phyloP scores from a whole-genome alignment of 208 protist genomes.

The Novymonas esmeraldas region DNA sequence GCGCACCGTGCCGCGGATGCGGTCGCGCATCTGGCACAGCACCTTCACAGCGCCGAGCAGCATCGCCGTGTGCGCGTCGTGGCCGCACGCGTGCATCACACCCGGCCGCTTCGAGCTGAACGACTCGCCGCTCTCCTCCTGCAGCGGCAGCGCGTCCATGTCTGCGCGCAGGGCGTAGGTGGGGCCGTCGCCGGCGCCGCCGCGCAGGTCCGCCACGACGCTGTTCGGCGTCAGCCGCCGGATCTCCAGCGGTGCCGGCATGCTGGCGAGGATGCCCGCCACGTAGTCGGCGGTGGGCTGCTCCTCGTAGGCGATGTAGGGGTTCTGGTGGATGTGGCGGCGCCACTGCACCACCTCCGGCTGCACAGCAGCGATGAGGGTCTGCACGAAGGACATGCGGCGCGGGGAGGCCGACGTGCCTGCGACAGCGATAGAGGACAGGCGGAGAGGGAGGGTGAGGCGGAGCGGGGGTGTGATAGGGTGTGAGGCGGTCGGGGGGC shows the following conservation, averaged over 20 bases:
- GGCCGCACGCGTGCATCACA: constrained; percentile 79
- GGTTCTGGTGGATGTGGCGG: constrained; percentile 68
- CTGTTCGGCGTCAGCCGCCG: constrained; percentile 50
- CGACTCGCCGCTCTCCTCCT: constrained; percentile 59
- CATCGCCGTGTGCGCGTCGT: constrained; percentile 76
- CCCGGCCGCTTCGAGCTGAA: constrained; percentile 65
- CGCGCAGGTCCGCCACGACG: constrained; percentile 59
- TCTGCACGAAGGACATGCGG: constrained; percentile 44
- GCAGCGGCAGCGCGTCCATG: constrained; percentile 72
- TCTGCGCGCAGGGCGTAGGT: constrained; percentile 71
- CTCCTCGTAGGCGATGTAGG: constrained; percentile 64
- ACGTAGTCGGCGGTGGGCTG: constrained; percentile 70
- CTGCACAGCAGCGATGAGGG: constrained; percentile 43
- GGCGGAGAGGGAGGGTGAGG: neutral
- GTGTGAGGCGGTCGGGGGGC: neutral
- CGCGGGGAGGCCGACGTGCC: neutral
- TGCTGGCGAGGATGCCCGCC: constrained; percentile 39
- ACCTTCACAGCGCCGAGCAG: constrained; percentile 71
- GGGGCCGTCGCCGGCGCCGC: constrained; percentile 51
- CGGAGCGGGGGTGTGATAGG: neutral
- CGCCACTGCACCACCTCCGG: constrained; percentile 69
- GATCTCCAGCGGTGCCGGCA: constrained; percentile 50
- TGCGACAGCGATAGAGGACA: neutral
- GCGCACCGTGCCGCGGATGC: constrained; percentile 67
- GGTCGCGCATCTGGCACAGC: constrained; percentile 48